Base-by-base conservation (phyloP, 495 filamentous ascomycete species). In the Neurospora sp. region DNA sequence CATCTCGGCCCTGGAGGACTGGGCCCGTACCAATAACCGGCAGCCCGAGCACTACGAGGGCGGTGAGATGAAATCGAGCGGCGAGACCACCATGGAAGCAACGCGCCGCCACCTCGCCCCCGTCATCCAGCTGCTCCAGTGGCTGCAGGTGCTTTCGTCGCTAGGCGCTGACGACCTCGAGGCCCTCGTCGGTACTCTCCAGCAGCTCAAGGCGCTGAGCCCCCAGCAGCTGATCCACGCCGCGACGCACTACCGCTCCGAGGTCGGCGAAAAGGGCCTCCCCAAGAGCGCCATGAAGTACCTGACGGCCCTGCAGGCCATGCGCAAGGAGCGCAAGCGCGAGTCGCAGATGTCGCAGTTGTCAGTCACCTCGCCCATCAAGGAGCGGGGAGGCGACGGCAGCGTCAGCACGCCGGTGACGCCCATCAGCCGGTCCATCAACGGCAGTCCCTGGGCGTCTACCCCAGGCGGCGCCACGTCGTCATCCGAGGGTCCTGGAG, bases 111-210 rank as follows among this genome's bases (percentile, higher is more conserved):
- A 99, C 79, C 85, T 99, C 11, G 91, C 91, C 1, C 96, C 96
- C 9, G 88, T 97, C 39, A 95, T 98, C 44, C 96, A 99, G 80
- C 87, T 99, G 1, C 86, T 99, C 9, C 96, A 99, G 80, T 99
- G 96, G 96, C 84, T 99, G 41, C 96, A 99, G 79, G 97, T 94
- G 80, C 97, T 98, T 81, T 98, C 96, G 4, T 97, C 94, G 9
- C 85, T 99, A 5, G 93, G 92, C n/a, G 80, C 81, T 62, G 96
- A 98, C 75, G 94, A 98, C 76, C 85, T 94, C 40, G 92, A 96
- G 75, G 92, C 93, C 1, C 87, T 98, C 12, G 90, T 94, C 39
- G 89, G 88, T 7, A 99, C 96, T 0, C 80, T 98, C 16, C 89
- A 96, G 74, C 96, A 98, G 80, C 86, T 99, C 48, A 92, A 92